Base-by-base conservation (phyloP, 139 green algal genomes). In the Asterochloris sp. region DNA sequence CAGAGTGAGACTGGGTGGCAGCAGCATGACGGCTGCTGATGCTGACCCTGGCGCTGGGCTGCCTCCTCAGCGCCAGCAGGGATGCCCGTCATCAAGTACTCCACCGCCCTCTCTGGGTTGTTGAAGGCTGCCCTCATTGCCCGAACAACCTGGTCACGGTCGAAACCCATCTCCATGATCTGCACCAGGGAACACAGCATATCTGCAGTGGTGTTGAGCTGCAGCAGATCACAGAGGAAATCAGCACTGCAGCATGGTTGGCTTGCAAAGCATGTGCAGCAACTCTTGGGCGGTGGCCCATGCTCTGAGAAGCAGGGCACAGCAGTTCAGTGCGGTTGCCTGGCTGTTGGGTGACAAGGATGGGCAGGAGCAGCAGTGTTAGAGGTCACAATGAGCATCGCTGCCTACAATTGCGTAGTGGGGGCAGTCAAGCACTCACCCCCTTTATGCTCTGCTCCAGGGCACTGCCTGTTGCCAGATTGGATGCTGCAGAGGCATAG, bases 41-140 rank as follows among this genome's bases (percentile, higher is more conserved):
- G 6, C 38, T 54, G 38, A 84, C 77, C 47, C 68, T 24, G 64
- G 64, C 67, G 27, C 73, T 24, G 83, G 83, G 16, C 81, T 79
- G 13, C 85, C 85, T 82, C n/a, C n/a, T 73, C 76, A 67, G 71
- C 38, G 15, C 27, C 69, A 29, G 69, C 26, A 54, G 94, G 94
- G 78, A 98, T 98, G 81, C 95, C 95, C 16, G 87, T 97, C 91
- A 98, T 98, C 15, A 99, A 89, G 86, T 99, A 99, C 91, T 99
- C 97, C n/a, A 99, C 97, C 19, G 97, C 97, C 13, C 97, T 89
- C 68, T 99, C 97, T 17, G 97, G 96, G 92, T 99, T 99, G 92
- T 99, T 99, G 92, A 96, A 99, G 15, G 97, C 97, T 10, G 97
- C 97, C 9, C 95, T 91, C 92, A 99, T 95, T 0, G 97, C 97